A percentile compares a stretch with the other conserved stretches of the same genome.
phyloP scores from a whole-genome alignment of 768 basidiomycete genomes.

The Collybiopsis luxurians region DNA sequence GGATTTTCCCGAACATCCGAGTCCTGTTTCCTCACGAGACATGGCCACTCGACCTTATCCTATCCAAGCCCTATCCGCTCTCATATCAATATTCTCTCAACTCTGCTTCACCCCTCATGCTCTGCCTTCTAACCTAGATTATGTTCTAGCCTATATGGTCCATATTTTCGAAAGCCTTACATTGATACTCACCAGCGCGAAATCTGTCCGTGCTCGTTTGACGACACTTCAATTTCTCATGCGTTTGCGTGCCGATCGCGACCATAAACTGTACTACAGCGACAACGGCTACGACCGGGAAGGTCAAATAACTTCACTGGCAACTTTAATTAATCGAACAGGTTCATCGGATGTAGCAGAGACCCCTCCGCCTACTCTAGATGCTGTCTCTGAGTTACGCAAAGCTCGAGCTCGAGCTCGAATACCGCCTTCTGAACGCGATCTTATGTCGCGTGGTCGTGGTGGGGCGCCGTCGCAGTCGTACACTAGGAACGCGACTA shows the following conservation, averaged over 20 bases:
- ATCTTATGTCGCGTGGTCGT: conserved; percentile 56
- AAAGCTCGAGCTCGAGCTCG: conserved; percentile 42
- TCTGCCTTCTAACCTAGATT: conserved; percentile 44
- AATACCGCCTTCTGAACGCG: conserved; percentile 41
- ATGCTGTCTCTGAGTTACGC: conserved; percentile 30
- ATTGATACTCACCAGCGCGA: conserved; percentile 40
- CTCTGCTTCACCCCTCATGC: conserved; percentile 68
- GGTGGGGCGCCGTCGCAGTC: conserved; percentile 36
- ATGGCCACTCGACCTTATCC: conserved; percentile 28
- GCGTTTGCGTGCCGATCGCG: conserved; percentile 84
- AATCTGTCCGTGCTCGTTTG: conserved; percentile 60
- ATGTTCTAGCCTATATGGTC: conserved; percentile 51
- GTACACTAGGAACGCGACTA: conserved; percentile 36
- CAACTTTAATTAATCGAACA: conserved; percentile 59
- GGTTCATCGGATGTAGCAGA: conserved; percentile 1
- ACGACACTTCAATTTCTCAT: conserved; percentile 83
- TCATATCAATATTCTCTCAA: conserved; percentile 67
- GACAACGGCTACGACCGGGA: conserved; percentile 52
- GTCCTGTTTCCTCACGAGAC: conserved; percentile 20
- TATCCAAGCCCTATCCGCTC: conserved; percentile 59
- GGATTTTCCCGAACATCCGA: conserved; percentile 27
- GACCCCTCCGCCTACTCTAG: conserved; percentile 1
- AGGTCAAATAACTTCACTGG: conserved; percentile 55
- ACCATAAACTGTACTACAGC: conserved; percentile 76
- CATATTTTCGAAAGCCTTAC: conserved; percentile 53